Conservation (phyloP, 1,284 basidiomycete species). For the Cerrena zonata region DNA sequence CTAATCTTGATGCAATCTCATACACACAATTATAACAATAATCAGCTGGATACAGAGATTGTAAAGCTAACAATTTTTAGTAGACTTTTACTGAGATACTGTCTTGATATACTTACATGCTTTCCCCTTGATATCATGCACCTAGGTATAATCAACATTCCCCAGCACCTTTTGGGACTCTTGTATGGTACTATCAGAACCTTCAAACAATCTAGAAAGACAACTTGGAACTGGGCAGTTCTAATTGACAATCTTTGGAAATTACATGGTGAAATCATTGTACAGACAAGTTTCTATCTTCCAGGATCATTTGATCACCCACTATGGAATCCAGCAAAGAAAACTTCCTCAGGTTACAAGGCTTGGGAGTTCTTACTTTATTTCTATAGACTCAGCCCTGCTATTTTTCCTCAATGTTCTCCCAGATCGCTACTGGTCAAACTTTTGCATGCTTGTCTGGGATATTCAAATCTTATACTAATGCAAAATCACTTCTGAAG, state of each 20-base stretch:
- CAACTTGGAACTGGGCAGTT: slow-evolving; percentile 32
- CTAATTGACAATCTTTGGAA: slow-evolving; percentile 29
- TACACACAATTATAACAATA: slow-evolving; percentile 12
- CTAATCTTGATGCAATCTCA: slow-evolving; percentile 5
- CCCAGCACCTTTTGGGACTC: slow-evolving; percentile 22
- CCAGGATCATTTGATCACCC: slow-evolving; percentile 26
- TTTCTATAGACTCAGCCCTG: slow-evolving; percentile 19
- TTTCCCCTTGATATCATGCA: slow-evolving; percentile 28
- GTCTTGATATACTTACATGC: slow-evolving; percentile 12
- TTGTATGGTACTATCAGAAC: slow-evolving; percentile 24
- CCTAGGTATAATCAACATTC: slow-evolving; percentile 24
- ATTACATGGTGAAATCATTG: slow-evolving; percentile 26
- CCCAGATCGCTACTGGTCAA: slow-evolving; percentile 12
- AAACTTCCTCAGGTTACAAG: slow-evolving; percentile 29
- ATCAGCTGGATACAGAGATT: slow-evolving; percentile 18
- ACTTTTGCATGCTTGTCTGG: slow-evolving; percentile 20
- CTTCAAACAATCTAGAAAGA: slow-evolving; percentile 17
- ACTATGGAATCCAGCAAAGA: slow-evolving; percentile 26
- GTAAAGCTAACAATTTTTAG: slow-evolving; percentile 12
- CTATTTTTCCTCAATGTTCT: slow-evolving; percentile 14
- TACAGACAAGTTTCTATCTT: slow-evolving; percentile 12
- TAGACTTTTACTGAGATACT: slow-evolving; percentile 8
- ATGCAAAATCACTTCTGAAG: neutral
- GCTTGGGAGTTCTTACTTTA: slow-evolving; percentile 23
- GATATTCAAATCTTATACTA: slow-evolving; percentile 14